Base-by-base conservation (phyloP, 345 rosid genomes). In the Orychophragmus violaceus region DNA sequence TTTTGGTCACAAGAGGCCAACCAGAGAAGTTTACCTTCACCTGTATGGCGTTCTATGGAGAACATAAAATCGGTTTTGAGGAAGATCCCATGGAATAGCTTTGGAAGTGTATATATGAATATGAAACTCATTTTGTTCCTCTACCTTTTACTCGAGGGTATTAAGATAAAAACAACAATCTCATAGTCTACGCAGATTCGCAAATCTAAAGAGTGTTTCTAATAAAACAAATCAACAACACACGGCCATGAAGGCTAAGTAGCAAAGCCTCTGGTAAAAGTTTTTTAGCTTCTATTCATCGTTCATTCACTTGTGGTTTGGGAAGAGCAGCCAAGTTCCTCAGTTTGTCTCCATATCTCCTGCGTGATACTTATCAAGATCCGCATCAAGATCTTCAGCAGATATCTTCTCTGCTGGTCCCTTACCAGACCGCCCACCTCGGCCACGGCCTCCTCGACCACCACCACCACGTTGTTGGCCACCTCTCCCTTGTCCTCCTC, bases 321-420 rank as follows among this genome's bases (percentile, higher is more conserved):
- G 7, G 69, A 70, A 53, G 23, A 33, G 52, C 4, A 1, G 11
- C 24, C 30, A 35, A 51, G 10, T 65, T 57, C 50, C 66, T 66
- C 44, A 65, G 60, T 72, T 88, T 49, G 81, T 83, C 80, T 90
- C 81, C 99, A 94, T 90, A 53, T 89, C 77, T 71, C 77, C 91
- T 2, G 95, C 50, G 68, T 85, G 90, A 68, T 90, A 94, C 79
- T 87, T 88, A 74, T 82, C 97, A 69, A 94, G 77, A 78, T 94
- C 96, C 16, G 99, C 97, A 54, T 94, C 97, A 48, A 90, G 96
- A 78, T 88, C 97, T 54, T 90, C 97, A 0, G 93, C 95, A 44
- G 99, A 94, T 46, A 88, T 62, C 73, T 85, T 88, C 61, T 88
- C 95, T 8, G 79, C 81, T 24, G 80, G 87, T 6, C 82, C 93